Base-by-base conservation (phyloP, 2,329 filamentous ascomycete species). In the Sporothrix inflata region DNA sequence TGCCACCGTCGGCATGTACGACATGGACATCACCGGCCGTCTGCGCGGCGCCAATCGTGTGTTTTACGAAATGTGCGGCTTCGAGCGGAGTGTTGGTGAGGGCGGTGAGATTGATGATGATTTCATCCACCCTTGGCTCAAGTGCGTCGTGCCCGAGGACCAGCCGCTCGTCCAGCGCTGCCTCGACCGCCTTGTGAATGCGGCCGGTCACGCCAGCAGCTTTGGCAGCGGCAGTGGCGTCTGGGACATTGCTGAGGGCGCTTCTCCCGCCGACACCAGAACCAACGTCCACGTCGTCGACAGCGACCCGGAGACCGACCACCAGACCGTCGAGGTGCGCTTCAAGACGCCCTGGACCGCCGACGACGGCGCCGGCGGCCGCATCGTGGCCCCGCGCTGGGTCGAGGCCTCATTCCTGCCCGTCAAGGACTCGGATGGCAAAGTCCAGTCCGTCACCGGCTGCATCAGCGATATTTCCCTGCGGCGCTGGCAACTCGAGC, bases 1-100 rank as follows among this genome's bases (percentile, higher is more conserved):
- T 69, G 85, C 85, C 4, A 86, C 85, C 0, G 85, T 87, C 12
- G 85, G 85, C 69, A 85, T 87, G 83, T 87, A 86, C 74, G 85
- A 86, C 67, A 85, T 87, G 79, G 82, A 84, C 72, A 79, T 84
- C n/a, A 81, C 85, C 30, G 85, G 85, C 14, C 82, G 83, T 2
- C 77, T 87, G 8, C 77, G 86, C 3, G 83, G 84, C 30, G 85
- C 85, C 7, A 88, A 88, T 75, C 85, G 85, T 21, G 81, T 85
- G 14, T 88, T 87, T 75, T 87, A 83, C 77, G 84, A 86, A 73
- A 81, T 87, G 78, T 86, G 83, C 57, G 85, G 85, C 3, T 74
- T 87, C n/a, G 77, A 81, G 19, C 30, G 16, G 4, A 84, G 83
- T 70, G 81, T 82, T 7, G 83, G 84, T 61, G 77, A 81, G 3